A percentile compares a stretch with the other conserved stretches of the same genome.
Conservation (phyloP, 176 grass and related monocot genomes). For the Carex scoparia region DNA sequence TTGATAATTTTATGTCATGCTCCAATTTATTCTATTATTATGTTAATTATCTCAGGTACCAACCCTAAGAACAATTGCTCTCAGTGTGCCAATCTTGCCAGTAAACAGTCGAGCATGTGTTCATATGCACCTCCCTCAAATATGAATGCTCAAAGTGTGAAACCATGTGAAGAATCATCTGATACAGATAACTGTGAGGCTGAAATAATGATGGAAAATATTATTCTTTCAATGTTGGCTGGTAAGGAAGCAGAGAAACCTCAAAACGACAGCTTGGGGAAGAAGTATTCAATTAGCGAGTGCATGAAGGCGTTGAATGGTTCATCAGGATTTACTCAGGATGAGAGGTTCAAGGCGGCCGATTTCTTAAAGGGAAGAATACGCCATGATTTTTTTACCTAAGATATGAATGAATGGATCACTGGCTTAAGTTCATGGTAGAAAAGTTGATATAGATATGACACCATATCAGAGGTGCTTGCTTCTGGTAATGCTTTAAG, state of each 20-base stretch:
- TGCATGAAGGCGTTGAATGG: conserved; percentile 1
- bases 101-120: neutral
- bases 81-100: neutral
- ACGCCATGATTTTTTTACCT: neutral
- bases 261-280: neutral
- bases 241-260: neutral
- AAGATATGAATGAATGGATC: neutral
- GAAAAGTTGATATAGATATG: neutral
- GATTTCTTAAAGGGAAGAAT: conserved; percentile 3
- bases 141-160: neutral
- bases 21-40: neutral
- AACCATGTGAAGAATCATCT: neutral
- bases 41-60: neutral
- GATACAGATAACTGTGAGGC: neutral
- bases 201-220: neutral
- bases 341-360: neutral
- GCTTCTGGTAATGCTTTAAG: neutral
- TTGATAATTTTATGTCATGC: neutral
- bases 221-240: neutral
- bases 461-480: neutral
- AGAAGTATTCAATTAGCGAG: neutral
- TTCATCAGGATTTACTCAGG: neutral
- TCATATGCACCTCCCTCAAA: conserved; percentile 2
- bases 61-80: neutral
- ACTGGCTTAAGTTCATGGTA: neutral